Percentiles rank a stretch among this genome's conserved stretches.
Conservation (phyloP, 768 basidiomycete genomes). For the Naganishia vishniacii region DNA sequence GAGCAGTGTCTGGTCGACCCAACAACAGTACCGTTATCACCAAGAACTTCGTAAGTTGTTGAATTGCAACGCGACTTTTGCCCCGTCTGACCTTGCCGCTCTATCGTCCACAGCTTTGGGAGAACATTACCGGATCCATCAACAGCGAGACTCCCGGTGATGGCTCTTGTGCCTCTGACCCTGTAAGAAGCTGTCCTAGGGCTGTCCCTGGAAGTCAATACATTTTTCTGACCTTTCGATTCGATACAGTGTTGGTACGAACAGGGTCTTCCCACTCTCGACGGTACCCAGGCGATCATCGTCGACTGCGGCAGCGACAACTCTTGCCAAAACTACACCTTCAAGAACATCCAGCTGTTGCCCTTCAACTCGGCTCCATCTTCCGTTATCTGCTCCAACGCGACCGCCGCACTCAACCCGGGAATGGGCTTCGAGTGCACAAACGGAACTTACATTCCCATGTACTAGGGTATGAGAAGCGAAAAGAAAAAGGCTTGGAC, state of each 20-base stretch:
- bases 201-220: neutral
- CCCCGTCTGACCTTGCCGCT: conserved; percentile 3
- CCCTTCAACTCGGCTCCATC: conserved; percentile 26
- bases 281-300: conserved; percentile 35
- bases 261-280: conserved; percentile 24
- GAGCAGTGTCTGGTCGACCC: conserved; percentile 30
- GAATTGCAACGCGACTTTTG: neutral
- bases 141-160: conserved; percentile 34
- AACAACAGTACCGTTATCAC: conserved; percentile 37
- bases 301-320: conserved; percentile 32
- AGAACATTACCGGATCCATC: conserved; percentile 32
- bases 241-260: conserved; percentile 34
- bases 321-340: conserved; percentile 29
- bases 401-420: conserved; percentile 26
- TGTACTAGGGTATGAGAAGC: neutral
- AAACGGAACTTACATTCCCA: conserved; percentile 31
- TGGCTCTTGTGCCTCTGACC: conserved; percentile 31
- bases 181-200: neutral
- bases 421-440: conserved; percentile 32
- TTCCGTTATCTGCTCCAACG: conserved; percentile 29
- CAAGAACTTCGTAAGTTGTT: conserved; percentile 52
- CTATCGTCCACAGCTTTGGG: conserved; percentile 3
- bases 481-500: neutral
- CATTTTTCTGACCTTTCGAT: neutral
- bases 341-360: conserved; percentile 33